A percentile compares a stretch with the other conserved stretches of the same genome.
phyloP scores from a whole-genome alignment of 371 early-diverging fungal species.

The Mortierella sp. region DNA sequence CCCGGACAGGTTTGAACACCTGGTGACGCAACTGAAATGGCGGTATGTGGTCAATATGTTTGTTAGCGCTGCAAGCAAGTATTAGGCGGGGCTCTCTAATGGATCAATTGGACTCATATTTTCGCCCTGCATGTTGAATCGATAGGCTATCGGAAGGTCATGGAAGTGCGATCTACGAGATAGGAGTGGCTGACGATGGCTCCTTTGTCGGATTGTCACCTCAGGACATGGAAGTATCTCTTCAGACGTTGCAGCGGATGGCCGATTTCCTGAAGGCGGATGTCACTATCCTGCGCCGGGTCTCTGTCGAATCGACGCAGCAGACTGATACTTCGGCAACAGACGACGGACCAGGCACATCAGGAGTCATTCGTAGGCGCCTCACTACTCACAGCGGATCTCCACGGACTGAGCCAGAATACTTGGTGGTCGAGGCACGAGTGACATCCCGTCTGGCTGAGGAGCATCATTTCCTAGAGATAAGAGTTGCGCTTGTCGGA shows the following conservation, averaged over 20 bases:
- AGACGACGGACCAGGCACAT: conserved; percentile 12
- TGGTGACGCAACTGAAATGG: conserved; percentile 95
- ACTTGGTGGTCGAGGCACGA: conserved; percentile 74
- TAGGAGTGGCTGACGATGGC: conserved; percentile 92
- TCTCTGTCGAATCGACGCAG: conserved; percentile 54
- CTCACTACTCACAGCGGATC: conserved; percentile 29
- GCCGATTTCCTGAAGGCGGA: conserved; percentile 69
- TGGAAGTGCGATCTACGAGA: conserved; percentile 90
- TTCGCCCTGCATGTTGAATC: background rate
- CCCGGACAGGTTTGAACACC: conserved; percentile 80
- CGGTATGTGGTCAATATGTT: conserved; percentile 59
- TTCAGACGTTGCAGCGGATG: conserved; percentile 76
- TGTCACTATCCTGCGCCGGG: conserved; percentile 63
- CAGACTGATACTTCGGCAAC: background rate
- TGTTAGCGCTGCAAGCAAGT: background rate
- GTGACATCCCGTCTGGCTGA: conserved; percentile 69
- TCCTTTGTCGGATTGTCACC: conserved; percentile 76
- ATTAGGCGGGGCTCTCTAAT: background rate
- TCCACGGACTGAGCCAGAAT: conserved; percentile 48
- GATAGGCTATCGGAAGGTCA: conserved; percentile 85
- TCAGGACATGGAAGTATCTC: conserved; percentile 71
- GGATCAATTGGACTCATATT: background rate
- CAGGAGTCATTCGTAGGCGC: conserved; percentile 23
- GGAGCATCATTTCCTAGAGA: conserved; percentile 78
- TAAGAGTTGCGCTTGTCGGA: conserved; percentile 87